Evolutionary conservation across 495 filamentous ascomycete species (phyloP), one percentile per base, ranked within the genome.

Genomic region (Xylaria sp.): DNA sequence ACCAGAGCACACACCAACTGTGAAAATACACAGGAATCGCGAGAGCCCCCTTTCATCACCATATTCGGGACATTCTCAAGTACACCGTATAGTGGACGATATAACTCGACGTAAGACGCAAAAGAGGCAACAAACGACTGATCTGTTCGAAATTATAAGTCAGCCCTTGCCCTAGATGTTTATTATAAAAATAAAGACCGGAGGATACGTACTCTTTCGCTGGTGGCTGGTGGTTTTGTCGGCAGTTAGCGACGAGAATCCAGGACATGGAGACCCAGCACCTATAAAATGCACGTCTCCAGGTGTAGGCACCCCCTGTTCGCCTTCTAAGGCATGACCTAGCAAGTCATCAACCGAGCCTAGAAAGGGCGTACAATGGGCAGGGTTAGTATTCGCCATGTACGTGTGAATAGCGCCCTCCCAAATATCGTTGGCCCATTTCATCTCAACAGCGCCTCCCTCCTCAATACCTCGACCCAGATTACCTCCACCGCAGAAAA

Each of bases 381-480:
- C 69, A 17, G 71, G 72, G 15, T 77, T 33, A 2, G 72, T 70
- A 71, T 93, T 93, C 5, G 90, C 91, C 73, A 85, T 85, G 72
- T 93, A 93, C 0, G 89, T 90, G 67, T 92, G 89, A 1, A 93
- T 87, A 1, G 93, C 90, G 33, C 82, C 75, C 5, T 78, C 79
- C 75, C 83, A 87, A 50, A 88, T 86, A 74, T 95, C 93, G 26
- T 93, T 87, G 35, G 88, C 87, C 85, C 85, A 90, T 26, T 83
- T 77, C 80, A 89, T 89, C 19, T 88, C 75, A 15, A 93, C 82
- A 4, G 81, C 90, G 8, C 89, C 90, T 3, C 87, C 88, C 61
- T 93, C 92, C 74, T 94, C 92, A 0, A 94, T 80, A 1, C 92
- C 92, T 37, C 92, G 83, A 4, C 90, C 92, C 70, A 94, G 88